Base-by-base conservation (phyloP, 1,284 basidiomycete genomes). In the Ganoderma leucocontextum region DNA sequence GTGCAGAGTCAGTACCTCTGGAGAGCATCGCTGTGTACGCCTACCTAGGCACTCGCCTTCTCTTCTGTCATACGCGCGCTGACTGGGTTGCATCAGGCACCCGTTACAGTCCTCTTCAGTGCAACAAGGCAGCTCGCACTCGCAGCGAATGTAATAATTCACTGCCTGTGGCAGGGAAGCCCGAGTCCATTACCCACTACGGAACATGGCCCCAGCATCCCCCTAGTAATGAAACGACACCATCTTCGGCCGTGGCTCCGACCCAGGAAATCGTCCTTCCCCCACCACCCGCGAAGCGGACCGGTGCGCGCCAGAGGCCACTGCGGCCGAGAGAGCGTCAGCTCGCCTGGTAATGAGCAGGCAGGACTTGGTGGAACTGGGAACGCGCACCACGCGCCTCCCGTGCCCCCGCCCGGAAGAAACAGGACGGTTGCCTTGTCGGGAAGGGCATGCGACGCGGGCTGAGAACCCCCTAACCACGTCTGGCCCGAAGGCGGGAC, bases 391-490 rank as follows among this genome's bases (percentile, higher is more conserved):
- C 42, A 44, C n/a, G 66, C 52, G 39, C 59, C 49, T 35, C 42
- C 29, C 29, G 66, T 42, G 25, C 53, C 36, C 36, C 38, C 58
- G 47, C 33, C 36, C 55, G 35, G 19, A 38, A 9, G n/a, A 58
- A 38, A n/a, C 55, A 38, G 35, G n/a, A 35, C 35, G 55, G 17
- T 58, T 58, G 17, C 55, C 55, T 22, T 38, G 33, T 58, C 55
- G 19, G 55, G 55, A 29, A 17, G 15, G 55, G 33, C 36, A 38
- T 67, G 70, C 67, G 67, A 63, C 65, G 68, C 65, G 4, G 49
- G 13, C 25, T 60, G 60, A 58, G 70, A 71, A 67, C 64, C 55
- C 29, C 55, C 55, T 58, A 38, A 58, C 55, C 55, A 38, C n/a
- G 55, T 38, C 55, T 53, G 52, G n/a, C 52, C 52, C 25, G 52